phyloP scores from a whole-genome alignment of 345 rosid species.

The Salix purpurea region DNA sequence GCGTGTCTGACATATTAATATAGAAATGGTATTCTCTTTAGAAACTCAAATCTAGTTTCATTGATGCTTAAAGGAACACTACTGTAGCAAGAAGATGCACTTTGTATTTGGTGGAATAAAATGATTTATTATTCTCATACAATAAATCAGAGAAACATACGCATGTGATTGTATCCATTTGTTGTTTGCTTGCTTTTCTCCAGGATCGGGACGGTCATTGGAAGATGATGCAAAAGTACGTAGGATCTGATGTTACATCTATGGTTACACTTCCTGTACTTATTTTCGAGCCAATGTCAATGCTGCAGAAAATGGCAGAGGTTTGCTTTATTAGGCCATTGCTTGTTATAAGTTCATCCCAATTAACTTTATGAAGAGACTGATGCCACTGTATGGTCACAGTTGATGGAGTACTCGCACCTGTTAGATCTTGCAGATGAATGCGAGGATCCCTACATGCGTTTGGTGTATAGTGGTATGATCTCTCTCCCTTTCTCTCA shows the following conservation, averaged over 20 bases:
- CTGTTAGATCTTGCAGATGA: constrained; percentile 82
- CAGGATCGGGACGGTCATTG: constrained; percentile 87
- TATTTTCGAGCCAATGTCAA: constrained; percentile 91
- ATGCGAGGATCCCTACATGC: constrained; percentile 86
- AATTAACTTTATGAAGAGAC: neutral
- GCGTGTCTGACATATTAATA: too few relatives aligned
- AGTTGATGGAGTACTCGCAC: constrained; percentile 88
- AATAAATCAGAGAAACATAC: neutral
- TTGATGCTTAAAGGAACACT: neutral
- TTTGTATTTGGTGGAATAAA: neutral
- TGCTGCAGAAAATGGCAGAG: constrained; percentile 97
- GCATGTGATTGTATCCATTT: neutral
- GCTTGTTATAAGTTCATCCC: neutral
- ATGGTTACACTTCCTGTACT: constrained; percentile 95
- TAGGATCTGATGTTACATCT: constrained; percentile 84
- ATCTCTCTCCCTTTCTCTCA: neutral
- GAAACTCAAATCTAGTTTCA: neutral
- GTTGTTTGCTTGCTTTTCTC: constrained; percentile 8
- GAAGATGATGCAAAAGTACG: constrained; percentile 92
- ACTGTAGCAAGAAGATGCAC: neutral
- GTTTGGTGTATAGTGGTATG: constrained; percentile 83
- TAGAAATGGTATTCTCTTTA: neutral
- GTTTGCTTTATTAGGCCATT: constrained; percentile 31
- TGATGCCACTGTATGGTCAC: constrained; percentile 11
- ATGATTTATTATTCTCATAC: neutral